Evolutionary conservation across 2,329 filamentous ascomycete species (phyloP).

Genomic region (Ascochyta koolunga): DNA sequence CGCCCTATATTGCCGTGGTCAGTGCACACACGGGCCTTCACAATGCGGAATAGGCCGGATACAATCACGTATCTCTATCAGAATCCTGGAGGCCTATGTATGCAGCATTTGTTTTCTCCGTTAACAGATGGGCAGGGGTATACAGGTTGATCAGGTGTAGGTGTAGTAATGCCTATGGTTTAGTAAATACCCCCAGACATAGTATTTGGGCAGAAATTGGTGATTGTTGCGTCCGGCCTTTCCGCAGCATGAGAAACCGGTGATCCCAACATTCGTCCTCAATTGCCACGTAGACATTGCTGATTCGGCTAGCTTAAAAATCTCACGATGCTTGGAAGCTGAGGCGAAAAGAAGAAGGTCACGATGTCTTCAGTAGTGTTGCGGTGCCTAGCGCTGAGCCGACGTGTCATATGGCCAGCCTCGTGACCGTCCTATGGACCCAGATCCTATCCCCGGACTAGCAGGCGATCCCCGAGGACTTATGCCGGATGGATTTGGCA

Average conservation of each 20-base stretch:
- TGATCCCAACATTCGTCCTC: too few relatives aligned
- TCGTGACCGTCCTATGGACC: constrained; percentile 29
- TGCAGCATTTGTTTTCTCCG: too few relatives aligned
- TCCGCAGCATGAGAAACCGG: too few relatives aligned
- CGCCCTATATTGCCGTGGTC: not conserved
- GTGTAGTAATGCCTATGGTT: too few relatives aligned
- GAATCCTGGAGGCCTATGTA: too few relatives aligned
- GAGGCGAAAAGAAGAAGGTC: constrained; percentile 37
- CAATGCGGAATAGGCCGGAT: too few relatives aligned
- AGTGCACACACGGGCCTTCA: not conserved
- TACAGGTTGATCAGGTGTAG: too few relatives aligned
- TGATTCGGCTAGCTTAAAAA: constrained; percentile 11
- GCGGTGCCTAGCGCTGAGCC: constrained; percentile 32
- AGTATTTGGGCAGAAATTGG: too few relatives aligned
- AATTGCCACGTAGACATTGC: constrained; percentile 8
- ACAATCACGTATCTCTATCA: too few relatives aligned
- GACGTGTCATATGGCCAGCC: constrained; percentile 32
- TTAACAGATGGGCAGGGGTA: too few relatives aligned
- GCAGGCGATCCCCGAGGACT: constrained; percentile 21
- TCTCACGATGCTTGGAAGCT: constrained; percentile 21
- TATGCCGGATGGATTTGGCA: constrained; percentile 22
- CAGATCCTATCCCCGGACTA: constrained; percentile 24
- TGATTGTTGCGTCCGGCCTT: too few relatives aligned
- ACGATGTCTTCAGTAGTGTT: constrained; percentile 40
- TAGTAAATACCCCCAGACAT: too few relatives aligned